phyloP scores from a whole-genome alignment of 2,329 filamentous ascomycete species.

The Scorias spongiosa region DNA sequence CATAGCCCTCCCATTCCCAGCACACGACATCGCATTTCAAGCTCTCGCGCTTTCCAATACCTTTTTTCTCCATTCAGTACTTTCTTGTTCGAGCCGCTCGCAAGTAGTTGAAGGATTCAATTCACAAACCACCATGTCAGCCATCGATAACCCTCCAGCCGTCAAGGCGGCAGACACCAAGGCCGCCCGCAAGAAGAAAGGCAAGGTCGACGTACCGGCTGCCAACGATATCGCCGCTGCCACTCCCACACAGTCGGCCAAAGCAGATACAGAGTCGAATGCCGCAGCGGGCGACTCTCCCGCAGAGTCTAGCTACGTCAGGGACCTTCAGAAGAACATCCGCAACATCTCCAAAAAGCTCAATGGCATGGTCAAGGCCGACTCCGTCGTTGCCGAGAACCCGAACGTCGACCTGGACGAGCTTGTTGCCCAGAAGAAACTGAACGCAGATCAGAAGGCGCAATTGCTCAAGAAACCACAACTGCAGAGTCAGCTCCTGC shows the following conservation, averaged over 20 bases:
- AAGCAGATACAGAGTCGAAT: background rate
- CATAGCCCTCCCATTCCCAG: too few relatives aligned
- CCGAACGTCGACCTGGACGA: conserved; percentile 57
- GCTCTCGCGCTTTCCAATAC: too few relatives aligned
- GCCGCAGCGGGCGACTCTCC: conserved; percentile 36
- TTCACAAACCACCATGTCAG: conserved; percentile 14
- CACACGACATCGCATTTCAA: too few relatives aligned
- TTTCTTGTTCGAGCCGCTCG: too few relatives aligned
- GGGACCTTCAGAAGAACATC: conserved; percentile 84
- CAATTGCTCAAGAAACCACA: conserved; percentile 63
- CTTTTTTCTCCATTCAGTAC: too few relatives aligned
- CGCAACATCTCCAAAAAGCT: conserved; percentile 92
- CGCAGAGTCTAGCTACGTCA: conserved; percentile 64
- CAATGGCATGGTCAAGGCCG: conserved; percentile 58
- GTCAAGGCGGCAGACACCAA: conserved; percentile 40
- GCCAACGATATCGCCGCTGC: conserved; percentile 13
- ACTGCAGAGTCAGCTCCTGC: conserved; percentile 51
- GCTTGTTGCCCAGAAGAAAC: conserved; percentile 53
- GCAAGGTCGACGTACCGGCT: conserved; percentile 26
- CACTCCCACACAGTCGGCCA: conserved; percentile 3
- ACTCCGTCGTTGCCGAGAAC: conserved; percentile 53
- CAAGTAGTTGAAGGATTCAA: too few relatives aligned
- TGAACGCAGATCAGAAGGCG: conserved; percentile 68
- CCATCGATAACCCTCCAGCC: conserved; percentile 48
- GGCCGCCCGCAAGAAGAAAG: conserved; percentile 39